phyloP scores from a whole-genome alignment of 305 asterid genomes.

The Nicotiana rustica region DNA sequence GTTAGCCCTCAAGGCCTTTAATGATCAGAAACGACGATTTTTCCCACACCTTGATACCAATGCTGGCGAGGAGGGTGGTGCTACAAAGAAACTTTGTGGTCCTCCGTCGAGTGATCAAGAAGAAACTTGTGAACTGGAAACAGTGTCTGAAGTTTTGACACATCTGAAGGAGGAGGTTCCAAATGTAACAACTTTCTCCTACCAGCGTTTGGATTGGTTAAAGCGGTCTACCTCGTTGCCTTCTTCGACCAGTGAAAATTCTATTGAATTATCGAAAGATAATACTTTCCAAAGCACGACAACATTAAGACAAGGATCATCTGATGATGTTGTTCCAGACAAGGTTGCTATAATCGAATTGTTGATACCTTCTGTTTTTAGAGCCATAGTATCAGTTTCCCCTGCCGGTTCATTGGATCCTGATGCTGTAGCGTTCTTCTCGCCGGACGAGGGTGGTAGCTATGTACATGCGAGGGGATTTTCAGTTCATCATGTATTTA shows the following conservation, averaged over 20 bases:
- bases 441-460: slow-evolving; percentile 99
- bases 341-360: slow-evolving; percentile 86
- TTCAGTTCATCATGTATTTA: slow-evolving; percentile 74
- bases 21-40: slow-evolving; percentile 84
- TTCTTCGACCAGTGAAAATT: slow-evolving; percentile 57
- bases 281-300: slow-evolving; percentile 62
- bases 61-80: slow-evolving; percentile 56
- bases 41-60: slow-evolving; percentile 84
- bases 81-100: slow-evolving; percentile 64
- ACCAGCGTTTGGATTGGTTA: slow-evolving; percentile 87
- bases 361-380: slow-evolving; percentile 71
- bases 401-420: slow-evolving; percentile 90
- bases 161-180: slow-evolving; percentile 76
- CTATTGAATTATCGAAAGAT: slow-evolving; percentile 61
- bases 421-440: slow-evolving; percentile 88
- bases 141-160: slow-evolving; percentile 66
- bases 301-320: slow-evolving; percentile 65
- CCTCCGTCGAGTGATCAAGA: slow-evolving; percentile 58
- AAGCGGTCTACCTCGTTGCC: slow-evolving; percentile 77
- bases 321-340: slow-evolving; percentile 56
- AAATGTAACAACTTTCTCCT: slow-evolving; percentile 69
- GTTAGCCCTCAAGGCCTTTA: slow-evolving; percentile 95
- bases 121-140: slow-evolving; percentile 61
- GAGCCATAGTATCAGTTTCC: slow-evolving; percentile 86
- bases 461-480: slow-evolving; percentile 77